phyloP scores from a whole-genome alignment of 164 flowering plant genomes.

The grape (Vitis vinifera) region DNA sequence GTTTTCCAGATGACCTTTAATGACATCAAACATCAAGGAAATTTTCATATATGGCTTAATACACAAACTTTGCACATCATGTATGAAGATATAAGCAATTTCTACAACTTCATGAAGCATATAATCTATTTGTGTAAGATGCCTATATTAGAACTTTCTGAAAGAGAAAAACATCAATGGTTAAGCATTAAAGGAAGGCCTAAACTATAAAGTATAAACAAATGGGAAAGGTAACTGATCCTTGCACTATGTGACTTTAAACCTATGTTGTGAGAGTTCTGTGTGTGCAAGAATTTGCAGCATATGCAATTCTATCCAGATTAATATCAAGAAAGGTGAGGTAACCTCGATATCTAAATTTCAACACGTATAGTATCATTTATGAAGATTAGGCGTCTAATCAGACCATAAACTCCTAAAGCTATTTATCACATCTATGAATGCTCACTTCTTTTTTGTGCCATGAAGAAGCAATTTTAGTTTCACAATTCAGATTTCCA shows the following conservation, averaged over 20 bases:
- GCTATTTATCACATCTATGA: neutral
- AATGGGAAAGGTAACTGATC: neutral
- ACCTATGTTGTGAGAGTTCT: no score
- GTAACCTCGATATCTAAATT: no score
- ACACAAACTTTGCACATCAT: conserved; percentile 54
- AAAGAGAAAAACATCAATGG: conserved; percentile 9
- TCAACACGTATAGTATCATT: no score
- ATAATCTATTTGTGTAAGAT: conserved; percentile 69
- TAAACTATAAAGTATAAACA: neutral
- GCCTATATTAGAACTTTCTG: conserved; percentile 49
- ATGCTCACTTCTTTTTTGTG: conserved; percentile 37
- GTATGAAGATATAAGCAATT: conserved; percentile 51
- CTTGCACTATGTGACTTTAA: no score
- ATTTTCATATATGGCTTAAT: conserved; percentile 67
- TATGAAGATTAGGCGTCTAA: no score
- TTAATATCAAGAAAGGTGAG: no score
- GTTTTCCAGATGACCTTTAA: conserved; percentile 37
- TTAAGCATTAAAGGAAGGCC: neutral
- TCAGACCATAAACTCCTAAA: no score
- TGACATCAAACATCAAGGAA: conserved; percentile 19
- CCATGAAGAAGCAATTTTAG: conserved; percentile 42
- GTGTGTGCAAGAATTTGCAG: no score
- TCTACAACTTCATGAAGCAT: conserved; percentile 67
- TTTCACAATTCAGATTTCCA: conserved; percentile 8
- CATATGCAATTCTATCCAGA: no score